Percentiles rank a stretch among this genome's conserved stretches.
Conservation (phyloP, 2,329 filamentous ascomycete species). For the Microcyclospora pomicola region DNA sequence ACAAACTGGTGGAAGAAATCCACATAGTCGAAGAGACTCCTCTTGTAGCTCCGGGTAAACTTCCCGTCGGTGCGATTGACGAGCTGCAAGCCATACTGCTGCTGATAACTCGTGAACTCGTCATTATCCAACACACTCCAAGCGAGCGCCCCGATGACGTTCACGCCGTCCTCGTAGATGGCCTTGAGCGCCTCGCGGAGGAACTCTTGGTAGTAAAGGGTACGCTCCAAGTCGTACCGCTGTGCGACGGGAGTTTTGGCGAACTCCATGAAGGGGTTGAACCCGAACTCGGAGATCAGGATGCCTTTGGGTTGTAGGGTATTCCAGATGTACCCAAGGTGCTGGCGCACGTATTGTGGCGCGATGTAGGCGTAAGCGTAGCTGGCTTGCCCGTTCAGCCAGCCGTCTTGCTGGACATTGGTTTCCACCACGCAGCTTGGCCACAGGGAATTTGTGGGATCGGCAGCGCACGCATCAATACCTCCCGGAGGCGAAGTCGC, state of each 20-base stretch:
- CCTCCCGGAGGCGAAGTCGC: conserved; percentile 9
- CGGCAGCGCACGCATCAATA: conserved; percentile 24
- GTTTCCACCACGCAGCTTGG: conserved; percentile 6
- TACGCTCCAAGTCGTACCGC: conserved; percentile 21
- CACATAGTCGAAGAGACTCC: conserved; percentile 7
- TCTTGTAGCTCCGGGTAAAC: conserved; percentile 7
- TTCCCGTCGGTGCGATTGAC: conserved; percentile 7
- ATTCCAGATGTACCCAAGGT: conserved; percentile 8
- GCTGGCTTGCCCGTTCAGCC: conserved; percentile 12
- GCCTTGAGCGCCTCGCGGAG: conserved; percentile 39
- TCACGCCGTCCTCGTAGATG: conserved; percentile 40
- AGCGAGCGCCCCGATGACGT: conserved; percentile 38
- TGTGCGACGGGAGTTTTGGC: conserved; percentile 1
- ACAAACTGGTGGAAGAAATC: conserved; percentile 7
- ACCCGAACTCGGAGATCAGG: conserved; percentile 4
- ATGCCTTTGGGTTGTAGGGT: conserved; percentile 6
- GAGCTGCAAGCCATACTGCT: conserved; percentile 8
- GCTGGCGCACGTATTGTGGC: conserved; percentile 7
- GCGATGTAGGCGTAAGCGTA: conserved; percentile 10
- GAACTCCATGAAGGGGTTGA: conserved; percentile 3
- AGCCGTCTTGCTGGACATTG: conserved; percentile 12
- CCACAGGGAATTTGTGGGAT: conserved; percentile 19
- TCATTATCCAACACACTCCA: conserved; percentile 32
- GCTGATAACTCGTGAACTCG: conserved; percentile 5
- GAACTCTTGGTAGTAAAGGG: conserved; percentile 39